Conservation (phyloP, 2,329 filamentous ascomycete species). For the Torrubiella hemipterigena region DNA sequence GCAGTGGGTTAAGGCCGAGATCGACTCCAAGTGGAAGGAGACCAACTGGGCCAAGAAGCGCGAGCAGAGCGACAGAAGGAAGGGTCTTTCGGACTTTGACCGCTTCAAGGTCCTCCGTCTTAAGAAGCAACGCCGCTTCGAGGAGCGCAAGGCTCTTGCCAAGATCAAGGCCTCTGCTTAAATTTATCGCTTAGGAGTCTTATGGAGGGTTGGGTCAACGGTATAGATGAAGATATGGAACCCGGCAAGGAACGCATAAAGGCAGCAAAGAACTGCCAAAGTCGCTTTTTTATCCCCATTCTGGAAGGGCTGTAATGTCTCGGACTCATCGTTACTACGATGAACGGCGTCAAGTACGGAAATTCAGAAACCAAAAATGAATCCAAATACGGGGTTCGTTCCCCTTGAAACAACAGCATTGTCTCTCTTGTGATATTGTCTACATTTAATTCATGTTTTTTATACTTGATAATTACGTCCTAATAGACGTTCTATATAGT, state of each 20-base stretch:
- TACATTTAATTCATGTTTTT: no score
- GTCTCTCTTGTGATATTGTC: no score
- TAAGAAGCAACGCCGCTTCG: slow-evolving; percentile 98
- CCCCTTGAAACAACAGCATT: no score
- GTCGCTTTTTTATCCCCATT: slow-evolving; percentile 42
- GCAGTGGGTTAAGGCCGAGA: slow-evolving; percentile 80
- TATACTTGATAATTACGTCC: no score
- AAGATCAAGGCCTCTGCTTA: slow-evolving; percentile 81
- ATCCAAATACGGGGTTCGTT: no score
- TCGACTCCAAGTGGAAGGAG: slow-evolving; percentile 87
- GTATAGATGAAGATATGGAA: no score
- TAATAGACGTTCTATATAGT: background rate
- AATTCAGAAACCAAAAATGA: slow-evolving; percentile 37
- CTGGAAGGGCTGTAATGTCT: slow-evolving; percentile 55
- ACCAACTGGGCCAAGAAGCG: slow-evolving; percentile 93
- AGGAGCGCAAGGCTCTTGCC: slow-evolving; percentile 91
- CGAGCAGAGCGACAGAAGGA: slow-evolving; percentile 73
- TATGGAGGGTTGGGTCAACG: no score
- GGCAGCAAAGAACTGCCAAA: slow-evolving; percentile 35
- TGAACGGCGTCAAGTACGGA: slow-evolving; percentile 57
- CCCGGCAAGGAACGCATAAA: slow-evolving; percentile 9
- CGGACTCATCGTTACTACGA: no score
- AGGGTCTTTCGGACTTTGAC: slow-evolving; percentile 93
- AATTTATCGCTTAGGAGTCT: slow-evolving; percentile 24
- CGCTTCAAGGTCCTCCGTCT: slow-evolving; percentile 99